phyloP scores from a whole-genome alignment of 305 asterid genomes.

The Andrographis paniculata region DNA sequence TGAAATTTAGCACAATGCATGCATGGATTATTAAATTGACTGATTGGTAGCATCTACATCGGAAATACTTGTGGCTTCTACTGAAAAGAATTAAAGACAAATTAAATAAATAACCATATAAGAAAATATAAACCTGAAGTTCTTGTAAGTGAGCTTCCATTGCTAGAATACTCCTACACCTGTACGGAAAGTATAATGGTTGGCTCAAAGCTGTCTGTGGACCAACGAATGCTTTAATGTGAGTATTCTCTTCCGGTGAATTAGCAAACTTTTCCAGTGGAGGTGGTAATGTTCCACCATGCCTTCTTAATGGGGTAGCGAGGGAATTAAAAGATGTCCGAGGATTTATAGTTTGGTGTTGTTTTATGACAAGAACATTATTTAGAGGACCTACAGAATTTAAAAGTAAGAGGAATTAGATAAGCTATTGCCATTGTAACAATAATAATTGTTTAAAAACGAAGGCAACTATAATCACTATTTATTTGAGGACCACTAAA shows the following conservation, averaged over 20 bases:
- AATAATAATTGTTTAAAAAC: too few relatives aligned
- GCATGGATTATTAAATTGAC: not conserved
- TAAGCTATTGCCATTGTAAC: not conserved
- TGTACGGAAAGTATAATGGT: constrained; percentile 31
- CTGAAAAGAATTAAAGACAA: not conserved
- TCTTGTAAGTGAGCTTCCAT: constrained; percentile 71
- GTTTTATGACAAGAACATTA: constrained; percentile 57
- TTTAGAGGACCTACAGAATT: constrained; percentile 53
- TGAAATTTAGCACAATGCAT: too few relatives aligned
- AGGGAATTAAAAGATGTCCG: constrained; percentile 27
- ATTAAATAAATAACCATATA: not conserved
- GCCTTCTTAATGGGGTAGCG: constrained; percentile 36
- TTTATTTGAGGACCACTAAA: too few relatives aligned
- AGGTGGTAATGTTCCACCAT: constrained; percentile 38
- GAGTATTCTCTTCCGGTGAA: constrained; percentile 39
- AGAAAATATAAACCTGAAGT: constrained; percentile 46
- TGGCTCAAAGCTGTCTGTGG: constrained; percentile 29
- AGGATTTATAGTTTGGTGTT: constrained; percentile 32
- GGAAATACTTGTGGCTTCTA: not conserved
- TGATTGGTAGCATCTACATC: too few relatives aligned
- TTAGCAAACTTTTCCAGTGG: constrained; percentile 54
- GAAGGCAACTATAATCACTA: too few relatives aligned
- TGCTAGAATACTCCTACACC: constrained; percentile 37
- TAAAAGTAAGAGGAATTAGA: not conserved
- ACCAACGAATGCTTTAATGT: constrained; percentile 36